phyloP scores from a whole-genome alignment of 129 eudicot species.

The Artemisia annua region DNA sequence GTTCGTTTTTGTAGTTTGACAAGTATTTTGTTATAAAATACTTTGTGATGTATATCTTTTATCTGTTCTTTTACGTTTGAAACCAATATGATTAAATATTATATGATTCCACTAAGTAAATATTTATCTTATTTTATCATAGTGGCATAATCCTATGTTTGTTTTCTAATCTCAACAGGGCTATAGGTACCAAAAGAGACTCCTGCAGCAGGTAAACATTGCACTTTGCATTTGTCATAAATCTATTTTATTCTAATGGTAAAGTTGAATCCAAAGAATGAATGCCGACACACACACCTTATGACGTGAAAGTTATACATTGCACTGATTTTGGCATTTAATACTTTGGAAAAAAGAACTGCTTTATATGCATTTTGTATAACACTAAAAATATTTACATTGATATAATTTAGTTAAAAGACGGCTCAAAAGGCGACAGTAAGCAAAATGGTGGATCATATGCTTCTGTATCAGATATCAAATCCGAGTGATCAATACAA shows the following conservation, averaged over 20 bases:
- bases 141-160: neutral
- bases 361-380: neutral
- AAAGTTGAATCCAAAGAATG: neutral
- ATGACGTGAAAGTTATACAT: no score
- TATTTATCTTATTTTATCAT: neutral
- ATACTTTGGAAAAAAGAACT: no score
- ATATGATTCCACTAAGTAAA: neutral
- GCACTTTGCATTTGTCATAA: neutral
- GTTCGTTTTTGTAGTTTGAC: no score
- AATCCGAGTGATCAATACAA: conserved; percentile 8
- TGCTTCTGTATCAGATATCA: conserved; percentile 35
- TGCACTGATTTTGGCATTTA: no score
- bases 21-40: no score
- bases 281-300: no score
- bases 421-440: conserved; percentile 32
- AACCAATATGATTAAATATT: neutral
- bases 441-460: conserved; percentile 31
- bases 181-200: conserved; percentile 69
- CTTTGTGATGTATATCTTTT: neutral
- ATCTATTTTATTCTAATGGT: neutral
- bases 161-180: conserved; percentile 49
- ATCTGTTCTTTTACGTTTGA: neutral
- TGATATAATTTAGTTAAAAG: conserved; percentile 45
- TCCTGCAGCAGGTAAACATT: conserved; percentile 57
- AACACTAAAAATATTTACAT: neutral